Base-by-base conservation (phyloP, 805 yeast genomes). In the Kuraishia ogatae region DNA sequence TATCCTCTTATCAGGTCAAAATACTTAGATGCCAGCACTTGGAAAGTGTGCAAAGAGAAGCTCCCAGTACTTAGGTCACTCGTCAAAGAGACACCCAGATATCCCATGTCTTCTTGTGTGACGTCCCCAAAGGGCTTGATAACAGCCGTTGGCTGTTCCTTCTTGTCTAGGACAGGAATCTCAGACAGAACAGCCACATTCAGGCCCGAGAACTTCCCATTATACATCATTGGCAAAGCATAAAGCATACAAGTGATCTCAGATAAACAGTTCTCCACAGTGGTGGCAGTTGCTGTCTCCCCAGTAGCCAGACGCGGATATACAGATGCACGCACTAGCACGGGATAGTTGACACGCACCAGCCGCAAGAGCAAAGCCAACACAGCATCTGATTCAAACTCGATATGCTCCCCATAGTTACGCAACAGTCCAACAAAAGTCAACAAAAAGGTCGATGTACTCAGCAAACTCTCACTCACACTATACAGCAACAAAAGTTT, bases 381-480 rank as follows among this genome's bases (percentile, higher is more conserved):
- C 5, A 22, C 13, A 22, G 24, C 71, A 76, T 54, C 49, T 10
- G 49, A 21, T 58, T 73, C 74, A 50, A 64, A 67, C 11, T 73
- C 73, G 28, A 75, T 65, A 35, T 71, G 71, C 26, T 72, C 71
- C 51, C 74, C 78, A 60, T 75, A 75, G 50, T 23, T 20, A n/a
- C 43, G 49, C 24, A 55, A 20, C 5, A 39, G 13, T 2, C 19
- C 29, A 19, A 52, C 22, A 21, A 55, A 49, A 20, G 48, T 52
- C 39, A 51, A 39, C 47, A 55, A 50, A 28, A 55, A 55, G 24
- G 29, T 51, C 3, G 55, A 29, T n/a, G 29, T 22, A 15, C 24
- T 21, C 29, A 51, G n/a, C 50, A 55, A 50, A 20, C 7, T 39
- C n/a, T 20, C 46, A 22, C 51, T 51, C 11, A 55, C 21, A 50